phyloP scores from a whole-genome alignment of 164 flowering plant genomes.

The Nelumbo lutea region DNA sequence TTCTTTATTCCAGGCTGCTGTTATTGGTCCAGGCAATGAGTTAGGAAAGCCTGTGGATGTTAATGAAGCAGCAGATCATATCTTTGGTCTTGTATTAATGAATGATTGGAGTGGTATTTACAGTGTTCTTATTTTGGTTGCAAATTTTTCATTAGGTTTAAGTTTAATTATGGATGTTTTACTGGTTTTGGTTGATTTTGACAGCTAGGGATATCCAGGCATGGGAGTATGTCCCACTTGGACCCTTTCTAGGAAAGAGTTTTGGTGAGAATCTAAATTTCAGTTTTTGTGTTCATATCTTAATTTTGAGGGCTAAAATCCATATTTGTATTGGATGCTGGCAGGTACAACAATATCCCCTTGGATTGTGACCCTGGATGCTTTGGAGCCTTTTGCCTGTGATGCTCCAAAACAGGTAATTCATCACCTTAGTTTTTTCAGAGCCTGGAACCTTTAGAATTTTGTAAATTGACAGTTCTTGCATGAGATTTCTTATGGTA shows the following conservation, averaged over 20 bases:
- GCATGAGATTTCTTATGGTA: slow-evolving; percentile 1
- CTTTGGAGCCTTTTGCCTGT: slow-evolving; percentile 84
- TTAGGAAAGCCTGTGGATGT: slow-evolving; percentile 81
- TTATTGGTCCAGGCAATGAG: slow-evolving; percentile 96
- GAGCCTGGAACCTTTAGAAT: not conserved
- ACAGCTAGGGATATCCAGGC: slow-evolving; percentile 98
- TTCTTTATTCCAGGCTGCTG: slow-evolving; percentile 64
- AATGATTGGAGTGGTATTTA: slow-evolving; percentile 98
- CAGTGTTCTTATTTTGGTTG: slow-evolving; percentile 4
- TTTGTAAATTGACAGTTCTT: not conserved
- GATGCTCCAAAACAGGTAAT: slow-evolving; percentile 81
- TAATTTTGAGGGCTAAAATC: not conserved
- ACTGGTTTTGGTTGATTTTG: slow-evolving; percentile 20
- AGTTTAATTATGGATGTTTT: not conserved
- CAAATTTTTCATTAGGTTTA: not conserved
- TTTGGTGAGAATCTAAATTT: slow-evolving; percentile 47
- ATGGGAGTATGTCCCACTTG: slow-evolving; percentile 99
- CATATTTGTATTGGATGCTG: slow-evolving; percentile 9
- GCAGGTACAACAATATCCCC: slow-evolving; percentile 94
- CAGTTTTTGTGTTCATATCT: not conserved
- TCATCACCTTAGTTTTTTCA: not conserved
- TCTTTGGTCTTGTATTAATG: slow-evolving; percentile 93
- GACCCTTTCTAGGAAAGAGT: slow-evolving; percentile 98
- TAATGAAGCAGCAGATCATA: slow-evolving; percentile 80
- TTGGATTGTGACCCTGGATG: slow-evolving; percentile 97